Base-by-base conservation (phyloP, 2,329 filamentous ascomycete species). In the Periconia sp. region DNA sequence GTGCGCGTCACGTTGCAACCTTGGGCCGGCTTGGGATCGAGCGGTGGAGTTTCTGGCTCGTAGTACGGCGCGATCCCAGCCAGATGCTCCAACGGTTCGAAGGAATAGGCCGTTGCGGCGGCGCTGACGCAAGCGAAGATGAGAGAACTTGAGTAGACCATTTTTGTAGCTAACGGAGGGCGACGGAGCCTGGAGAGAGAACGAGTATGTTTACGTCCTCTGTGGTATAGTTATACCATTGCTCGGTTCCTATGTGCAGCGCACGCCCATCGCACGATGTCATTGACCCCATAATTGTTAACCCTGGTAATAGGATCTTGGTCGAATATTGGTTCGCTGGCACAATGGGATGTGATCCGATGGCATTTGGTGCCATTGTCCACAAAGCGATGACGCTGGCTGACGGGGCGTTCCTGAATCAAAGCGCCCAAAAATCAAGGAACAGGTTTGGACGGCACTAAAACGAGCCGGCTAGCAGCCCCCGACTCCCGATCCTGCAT, bases 61-160 rank as follows among this genome's bases (percentile, higher is more conserved):
- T 79, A 81, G 63, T 80, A 80, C 0, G 79, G 79, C 13, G 79
- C 73, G 30, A 80, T 79, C 46, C 79, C 79, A 23, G 79, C 76
- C 2, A 81, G 71, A 66, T 82, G 79, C 56, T 79, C 57, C 18
- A 81, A 63, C 10, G 79, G 78, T 50, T 81, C 70, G 62, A 81
- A 81, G 1, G 66, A 64, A 54, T 77, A 79, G 13, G 60, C 64
- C 60, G 67, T 67, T 37, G 59, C 49, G 15, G 59, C 62, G 44
- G 61, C 55, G 53, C 63, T 65, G 57, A 66, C 62, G 48, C 59
- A 30, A 42, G 55, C 31, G 45, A 64, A 35, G 11, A 57, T 54
- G 20, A 70, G 50, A 53, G 59, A 58, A 52, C 71, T 56, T 41
- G 63, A 60, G 45, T 60, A 57, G 43, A 69, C 49, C 60, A 62